Conservation (phyloP, 768 basidiomycete species). For the Suillus bovinus region DNA sequence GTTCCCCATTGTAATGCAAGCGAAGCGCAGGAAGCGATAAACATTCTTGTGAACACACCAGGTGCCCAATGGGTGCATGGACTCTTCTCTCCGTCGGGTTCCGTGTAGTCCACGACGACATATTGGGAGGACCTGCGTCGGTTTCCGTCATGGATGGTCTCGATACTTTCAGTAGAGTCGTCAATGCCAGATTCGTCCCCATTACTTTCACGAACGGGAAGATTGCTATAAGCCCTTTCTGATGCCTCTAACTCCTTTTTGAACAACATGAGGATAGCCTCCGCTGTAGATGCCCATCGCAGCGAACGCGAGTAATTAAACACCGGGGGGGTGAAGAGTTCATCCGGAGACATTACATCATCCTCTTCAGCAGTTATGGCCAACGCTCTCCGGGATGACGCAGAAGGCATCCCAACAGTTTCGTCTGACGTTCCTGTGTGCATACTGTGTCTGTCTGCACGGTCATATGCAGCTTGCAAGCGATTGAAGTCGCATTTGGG, state of each 20-base stretch:
- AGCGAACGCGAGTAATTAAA: not conserved
- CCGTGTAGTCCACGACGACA: not conserved
- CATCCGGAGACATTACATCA: not conserved
- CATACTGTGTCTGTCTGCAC: not conserved
- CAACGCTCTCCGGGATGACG: not conserved
- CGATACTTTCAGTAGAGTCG: too few species aligned
- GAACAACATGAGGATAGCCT: not conserved
- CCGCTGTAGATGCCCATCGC: not conserved
- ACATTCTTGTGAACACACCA: not conserved
- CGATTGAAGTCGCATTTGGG: not conserved
- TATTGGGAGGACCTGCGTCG: not conserved
- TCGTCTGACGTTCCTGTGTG: not conserved
- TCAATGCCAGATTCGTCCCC: not conserved
- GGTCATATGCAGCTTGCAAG: not conserved
- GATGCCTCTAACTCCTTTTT: not conserved
- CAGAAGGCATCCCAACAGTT: fast-evolving
- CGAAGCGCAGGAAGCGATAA: not conserved
- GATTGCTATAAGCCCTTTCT: not conserved
- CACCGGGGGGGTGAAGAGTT: not conserved
- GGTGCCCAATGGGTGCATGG: not conserved
- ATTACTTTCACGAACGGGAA: not conserved
- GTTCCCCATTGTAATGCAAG: not conserved
- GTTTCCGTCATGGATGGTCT: not conserved
- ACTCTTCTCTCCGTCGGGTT: not conserved
- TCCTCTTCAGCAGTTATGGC: not conserved